Evolutionary conservation across 768 basidiomycete genomes (phyloP).

Genomic region (Sutorius australiensis): DNA sequence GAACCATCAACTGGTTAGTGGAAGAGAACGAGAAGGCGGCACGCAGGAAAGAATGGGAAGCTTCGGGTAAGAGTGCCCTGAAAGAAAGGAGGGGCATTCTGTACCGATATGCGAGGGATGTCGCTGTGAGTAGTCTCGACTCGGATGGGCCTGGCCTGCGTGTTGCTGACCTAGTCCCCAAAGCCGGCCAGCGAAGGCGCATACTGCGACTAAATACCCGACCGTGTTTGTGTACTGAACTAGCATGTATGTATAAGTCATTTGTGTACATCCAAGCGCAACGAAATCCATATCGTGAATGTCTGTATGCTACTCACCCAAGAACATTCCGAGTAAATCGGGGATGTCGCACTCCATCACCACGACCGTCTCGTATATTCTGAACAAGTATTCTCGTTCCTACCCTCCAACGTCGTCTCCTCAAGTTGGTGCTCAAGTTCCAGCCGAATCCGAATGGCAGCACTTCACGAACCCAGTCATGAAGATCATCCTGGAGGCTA

Average conservation of each 20-base stretch:
- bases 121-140: conserved; percentile 60
- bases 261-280: not conserved
- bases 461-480: conserved; percentile 72
- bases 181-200: conserved; percentile 82
- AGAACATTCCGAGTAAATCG: not conserved
- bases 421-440: conserved; percentile 13
- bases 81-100: conserved; percentile 74
- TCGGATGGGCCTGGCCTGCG: not conserved
- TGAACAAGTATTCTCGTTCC: conserved; percentile 67
- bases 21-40: conserved; percentile 58
- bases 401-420: conserved; percentile 36
- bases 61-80: conserved; percentile 55
- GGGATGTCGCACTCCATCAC: conserved; percentile 42
- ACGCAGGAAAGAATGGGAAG: conserved; percentile 68
- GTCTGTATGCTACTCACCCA: too few species aligned
- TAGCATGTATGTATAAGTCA: not conserved
- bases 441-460: conserved; percentile 59
- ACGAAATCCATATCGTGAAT: not conserved
- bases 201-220: conserved; percentile 61
- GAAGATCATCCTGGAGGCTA: conserved; percentile 57
- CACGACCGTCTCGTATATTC: conserved; percentile 51
- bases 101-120: conserved; percentile 79
- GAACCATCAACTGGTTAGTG: conserved; percentile 71
- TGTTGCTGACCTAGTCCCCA: conserved; percentile 7
- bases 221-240: not conserved